These are phyloP conservation scores for Dryadomyces quercivorus DNA, from an alignment of 2,329 filamentous ascomycete genomes.

Conservation along the genomic window DNA sequence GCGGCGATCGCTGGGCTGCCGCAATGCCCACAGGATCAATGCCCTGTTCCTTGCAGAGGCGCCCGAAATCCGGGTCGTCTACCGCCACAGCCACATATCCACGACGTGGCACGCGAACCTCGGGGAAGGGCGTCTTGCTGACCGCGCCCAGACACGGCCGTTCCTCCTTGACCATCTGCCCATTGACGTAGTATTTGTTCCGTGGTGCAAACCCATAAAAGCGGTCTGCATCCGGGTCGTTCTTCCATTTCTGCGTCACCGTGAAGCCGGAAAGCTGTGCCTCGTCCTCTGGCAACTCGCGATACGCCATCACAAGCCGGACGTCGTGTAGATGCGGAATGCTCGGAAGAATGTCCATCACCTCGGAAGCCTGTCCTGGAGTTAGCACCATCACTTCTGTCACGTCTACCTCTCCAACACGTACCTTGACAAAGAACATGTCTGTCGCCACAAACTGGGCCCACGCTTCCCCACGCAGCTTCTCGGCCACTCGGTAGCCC, in stretches of 20 bases:
- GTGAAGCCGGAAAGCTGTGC: constrained; percentile 28
- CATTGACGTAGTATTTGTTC: constrained; percentile 47
- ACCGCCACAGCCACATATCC: constrained; percentile 39
- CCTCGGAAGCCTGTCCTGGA: constrained; percentile 40
- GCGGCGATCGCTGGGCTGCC: constrained; percentile 29
- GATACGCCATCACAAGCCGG: constrained; percentile 44
- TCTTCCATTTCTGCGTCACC: constrained; percentile 42
- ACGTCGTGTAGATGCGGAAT: constrained; percentile 46
- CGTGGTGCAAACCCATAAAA: constrained; percentile 42
- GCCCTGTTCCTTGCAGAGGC: constrained; percentile 44
- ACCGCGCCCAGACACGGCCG: constrained; percentile 31
- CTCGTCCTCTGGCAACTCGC: constrained; percentile 43
- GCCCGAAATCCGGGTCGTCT: constrained; percentile 44
- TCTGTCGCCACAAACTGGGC: constrained; percentile 44
- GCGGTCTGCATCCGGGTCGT: constrained; percentile 41
- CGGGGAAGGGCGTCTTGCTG: constrained; percentile 42
- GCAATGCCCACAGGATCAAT: constrained; percentile 21
- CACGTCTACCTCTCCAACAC: too few relatives aligned
- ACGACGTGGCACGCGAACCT: constrained; percentile 41
- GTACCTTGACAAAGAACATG: constrained; percentile 56
- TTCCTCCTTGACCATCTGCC: constrained; percentile 38
- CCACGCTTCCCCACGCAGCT: constrained; percentile 36
- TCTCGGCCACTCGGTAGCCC: constrained; percentile 29
- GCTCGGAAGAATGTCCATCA: constrained; percentile 45
- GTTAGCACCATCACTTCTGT: constrained; percentile 16